Evolutionary conservation across 73 alveolate genomes (phyloP).

Genomic region (Symbiodinium natans): DNA sequence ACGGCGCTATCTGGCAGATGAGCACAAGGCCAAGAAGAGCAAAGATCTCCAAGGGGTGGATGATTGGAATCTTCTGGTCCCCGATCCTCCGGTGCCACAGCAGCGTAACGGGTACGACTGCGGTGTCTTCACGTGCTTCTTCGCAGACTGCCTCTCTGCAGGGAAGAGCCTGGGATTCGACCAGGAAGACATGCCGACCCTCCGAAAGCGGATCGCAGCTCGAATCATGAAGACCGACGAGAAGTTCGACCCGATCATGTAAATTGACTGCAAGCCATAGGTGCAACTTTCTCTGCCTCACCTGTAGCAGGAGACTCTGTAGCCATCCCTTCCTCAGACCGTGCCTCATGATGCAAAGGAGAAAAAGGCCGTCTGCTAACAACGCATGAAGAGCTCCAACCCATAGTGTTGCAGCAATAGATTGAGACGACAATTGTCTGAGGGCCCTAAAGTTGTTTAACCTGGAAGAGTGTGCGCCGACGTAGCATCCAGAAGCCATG

Average conservation of each 20-base stretch:
- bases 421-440: too few relatives aligned
- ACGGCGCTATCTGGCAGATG: conserved; percentile 76
- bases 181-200: conserved; percentile 88
- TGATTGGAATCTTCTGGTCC: conserved; percentile 77
- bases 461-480: too few relatives aligned
- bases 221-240: conserved; percentile 77
- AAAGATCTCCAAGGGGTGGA: conserved; percentile 35
- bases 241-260: conserved; percentile 77
- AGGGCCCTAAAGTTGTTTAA: too few relatives aligned
- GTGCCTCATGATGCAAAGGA: too few relatives aligned
- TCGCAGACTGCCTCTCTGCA: conserved; percentile 90
- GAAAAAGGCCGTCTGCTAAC: too few relatives aligned
- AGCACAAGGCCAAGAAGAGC: conserved; percentile 48
- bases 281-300: too few relatives aligned
- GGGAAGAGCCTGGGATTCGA: conserved; percentile 51
- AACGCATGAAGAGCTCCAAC: too few relatives aligned
- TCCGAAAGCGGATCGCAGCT: conserved; percentile 90
- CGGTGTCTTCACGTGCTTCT: conserved; percentile 94
- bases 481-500: too few relatives aligned
- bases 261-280: too few relatives aligned
- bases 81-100: conserved; percentile 53
- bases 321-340: too few relatives aligned
- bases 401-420: too few relatives aligned
- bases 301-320: too few relatives aligned
- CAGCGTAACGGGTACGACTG: conserved; percentile 93